These are phyloP conservation scores for Globisporangium nagaii DNA, from an alignment of 352 stramenopile genomes.

Conservation along the genomic window DNA sequence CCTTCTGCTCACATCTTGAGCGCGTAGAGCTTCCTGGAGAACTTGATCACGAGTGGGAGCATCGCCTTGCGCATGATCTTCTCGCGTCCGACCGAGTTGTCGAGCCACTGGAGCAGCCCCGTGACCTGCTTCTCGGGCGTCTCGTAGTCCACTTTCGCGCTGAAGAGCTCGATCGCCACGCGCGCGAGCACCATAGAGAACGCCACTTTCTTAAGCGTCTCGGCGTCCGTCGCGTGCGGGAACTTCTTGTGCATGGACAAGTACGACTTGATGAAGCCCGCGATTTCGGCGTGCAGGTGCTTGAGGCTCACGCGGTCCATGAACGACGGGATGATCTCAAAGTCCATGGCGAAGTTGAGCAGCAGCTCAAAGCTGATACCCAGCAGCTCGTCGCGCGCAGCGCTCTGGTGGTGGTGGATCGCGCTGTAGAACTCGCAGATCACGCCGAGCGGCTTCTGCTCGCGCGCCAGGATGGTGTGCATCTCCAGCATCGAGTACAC, in stretches of 20 bases:
- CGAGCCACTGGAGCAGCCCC: constrained; percentile 67
- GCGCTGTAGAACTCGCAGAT: constrained; percentile 76
- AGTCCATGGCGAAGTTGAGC: constrained; percentile 73
- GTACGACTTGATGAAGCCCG: constrained; percentile 56
- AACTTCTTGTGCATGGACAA: constrained; percentile 52
- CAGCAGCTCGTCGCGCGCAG: constrained; percentile 42
- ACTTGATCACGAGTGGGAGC: constrained; percentile 66
- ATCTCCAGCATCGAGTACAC: constrained; percentile 79
- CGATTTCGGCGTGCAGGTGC: constrained; percentile 56
- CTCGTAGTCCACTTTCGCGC: constrained; percentile 56
- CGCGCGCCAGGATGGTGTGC: constrained; percentile 49
- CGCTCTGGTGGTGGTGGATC: constrained; percentile 16
- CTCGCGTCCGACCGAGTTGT: constrained; percentile 63
- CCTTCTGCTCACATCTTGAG: constrained; percentile 14
- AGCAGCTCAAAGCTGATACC: constrained; percentile 59
- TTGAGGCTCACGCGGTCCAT: constrained; percentile 78
- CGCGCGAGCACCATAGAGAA: constrained; percentile 62
- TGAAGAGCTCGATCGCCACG: constrained; percentile 69
- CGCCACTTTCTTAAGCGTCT: constrained; percentile 67
- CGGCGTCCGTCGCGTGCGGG: constrained; percentile 38
- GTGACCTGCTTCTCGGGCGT: constrained; percentile 68
- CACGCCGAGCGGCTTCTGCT: constrained; percentile 57
- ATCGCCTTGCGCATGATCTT: constrained; percentile 65
- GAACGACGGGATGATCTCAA: constrained; percentile 75
- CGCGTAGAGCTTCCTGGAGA: constrained; percentile 64